Percentiles rank a stretch among this genome's conserved stretches.
phyloP scores from a whole-genome alignment of 2,329 filamentous ascomycete genomes.

The Macrophomina pseudophaseolina region DNA sequence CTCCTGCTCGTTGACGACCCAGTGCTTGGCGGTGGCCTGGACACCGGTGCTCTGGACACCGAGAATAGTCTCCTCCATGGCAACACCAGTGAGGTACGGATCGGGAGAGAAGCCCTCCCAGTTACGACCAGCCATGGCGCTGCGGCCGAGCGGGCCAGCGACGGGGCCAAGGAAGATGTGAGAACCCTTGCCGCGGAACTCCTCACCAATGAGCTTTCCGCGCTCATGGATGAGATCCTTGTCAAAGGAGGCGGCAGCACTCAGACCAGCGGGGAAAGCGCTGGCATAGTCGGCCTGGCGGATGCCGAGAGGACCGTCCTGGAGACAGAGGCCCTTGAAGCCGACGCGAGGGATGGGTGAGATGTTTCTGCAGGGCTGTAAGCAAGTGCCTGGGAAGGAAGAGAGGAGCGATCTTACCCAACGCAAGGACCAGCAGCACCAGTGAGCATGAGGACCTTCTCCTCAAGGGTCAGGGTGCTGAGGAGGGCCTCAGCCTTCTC shows the following conservation, averaged over 20 bases:
- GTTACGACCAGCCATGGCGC: constrained; percentile 51
- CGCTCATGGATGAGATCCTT: constrained; percentile 40
- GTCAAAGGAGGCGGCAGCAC: constrained; percentile 50
- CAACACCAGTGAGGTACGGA: constrained; percentile 53
- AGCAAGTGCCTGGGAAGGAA: background rate
- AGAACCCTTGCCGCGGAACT: constrained; percentile 42
- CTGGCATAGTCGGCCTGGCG: constrained; percentile 34
- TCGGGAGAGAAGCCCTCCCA: constrained; percentile 58
- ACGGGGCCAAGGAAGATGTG: constrained; percentile 52
- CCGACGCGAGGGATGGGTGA: constrained; percentile 44
- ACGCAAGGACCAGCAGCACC: constrained; percentile 41
- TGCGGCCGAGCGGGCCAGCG: constrained; percentile 50
- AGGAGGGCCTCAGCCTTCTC: constrained; percentile 43
- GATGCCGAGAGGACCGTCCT: constrained; percentile 46
- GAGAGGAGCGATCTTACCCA: constrained; percentile 33
- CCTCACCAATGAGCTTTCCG: constrained; percentile 39
- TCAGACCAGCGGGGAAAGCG: constrained; percentile 45
- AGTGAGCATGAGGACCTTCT: constrained; percentile 48
- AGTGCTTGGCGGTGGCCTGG: constrained; percentile 52
- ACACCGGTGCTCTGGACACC: constrained; percentile 53
- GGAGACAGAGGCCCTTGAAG: constrained; percentile 48
- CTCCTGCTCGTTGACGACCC: constrained; percentile 72
- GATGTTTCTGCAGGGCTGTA: constrained; percentile 34
- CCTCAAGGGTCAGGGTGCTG: constrained; percentile 42
- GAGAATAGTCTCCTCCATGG: constrained; percentile 50